phyloP scores from a whole-genome alignment of 176 grass and related monocot genomes.

The Cocos nucifera region DNA sequence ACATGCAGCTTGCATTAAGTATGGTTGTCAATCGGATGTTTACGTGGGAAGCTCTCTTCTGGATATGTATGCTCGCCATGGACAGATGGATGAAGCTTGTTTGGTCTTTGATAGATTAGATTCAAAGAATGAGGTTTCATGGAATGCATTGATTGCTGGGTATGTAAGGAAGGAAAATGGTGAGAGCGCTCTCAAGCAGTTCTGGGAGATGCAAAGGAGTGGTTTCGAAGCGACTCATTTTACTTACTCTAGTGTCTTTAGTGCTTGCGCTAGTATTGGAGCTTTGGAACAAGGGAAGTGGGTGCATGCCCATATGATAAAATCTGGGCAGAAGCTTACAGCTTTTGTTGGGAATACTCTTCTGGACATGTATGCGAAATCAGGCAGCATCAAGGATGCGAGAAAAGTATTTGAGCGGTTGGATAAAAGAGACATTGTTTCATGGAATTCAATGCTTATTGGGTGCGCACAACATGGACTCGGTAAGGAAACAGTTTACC shows the following conservation, averaged over 20 bases:
- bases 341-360: slow-evolving; percentile 50
- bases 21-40: slow-evolving; percentile 33
- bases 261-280: slow-evolving; percentile 34
- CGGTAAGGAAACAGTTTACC: slow-evolving; percentile 34
- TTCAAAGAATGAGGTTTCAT: slow-evolving; percentile 56
- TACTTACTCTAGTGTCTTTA: slow-evolving; percentile 59
- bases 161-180: slow-evolving; percentile 45
- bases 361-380: slow-evolving; percentile 67
- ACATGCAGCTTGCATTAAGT: slow-evolving; percentile 38
- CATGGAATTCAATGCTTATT: slow-evolving; percentile 73
- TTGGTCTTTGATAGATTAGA: slow-evolving; percentile 36
- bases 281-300: slow-evolving; percentile 63
- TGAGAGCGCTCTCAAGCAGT: slow-evolving; percentile 27
- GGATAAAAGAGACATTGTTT: slow-evolving; percentile 42
- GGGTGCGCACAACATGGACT: slow-evolving; percentile 47
- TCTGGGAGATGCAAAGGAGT: slow-evolving; percentile 48
- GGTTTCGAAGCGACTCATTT: slow-evolving; percentile 45
- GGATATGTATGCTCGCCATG: slow-evolving; percentile 48
- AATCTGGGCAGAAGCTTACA: slow-evolving; percentile 44
- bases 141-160: slow-evolving; percentile 59
- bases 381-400: slow-evolving; percentile 45
- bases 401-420: slow-evolving; percentile 59
- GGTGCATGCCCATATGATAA: slow-evolving; percentile 66
- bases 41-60: slow-evolving; percentile 59
- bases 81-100: slow-evolving; percentile 37